These are phyloP conservation scores for Kandelia obovata DNA, from an alignment of 345 rosid genomes.

Conservation along the genomic window DNA sequence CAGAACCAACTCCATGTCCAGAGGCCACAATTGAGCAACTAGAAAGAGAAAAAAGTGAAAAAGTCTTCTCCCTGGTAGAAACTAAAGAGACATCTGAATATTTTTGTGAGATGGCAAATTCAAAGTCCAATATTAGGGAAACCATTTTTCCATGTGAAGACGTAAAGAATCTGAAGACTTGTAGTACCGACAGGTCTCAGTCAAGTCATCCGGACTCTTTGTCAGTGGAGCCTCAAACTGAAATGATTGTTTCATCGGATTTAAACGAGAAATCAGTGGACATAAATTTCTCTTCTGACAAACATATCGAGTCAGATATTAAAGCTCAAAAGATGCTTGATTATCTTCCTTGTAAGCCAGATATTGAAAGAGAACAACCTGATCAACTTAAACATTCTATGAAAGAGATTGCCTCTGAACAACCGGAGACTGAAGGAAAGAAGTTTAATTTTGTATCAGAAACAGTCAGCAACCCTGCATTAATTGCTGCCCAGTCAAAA, in stretches of 20 bases:
- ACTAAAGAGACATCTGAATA: constrained; percentile 29
- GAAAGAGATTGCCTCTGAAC: constrained; percentile 55
- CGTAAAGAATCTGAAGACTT: constrained; percentile 39
- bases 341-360: constrained; percentile 31
- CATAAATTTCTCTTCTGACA: constrained; percentile 26
- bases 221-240: constrained; percentile 36
- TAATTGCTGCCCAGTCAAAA: constrained; percentile 67
- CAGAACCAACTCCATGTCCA: constrained; percentile 36
- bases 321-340: constrained; percentile 26
- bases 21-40: constrained; percentile 31
- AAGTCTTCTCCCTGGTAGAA: constrained; percentile 24
- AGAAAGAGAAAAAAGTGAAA: constrained; percentile 33
- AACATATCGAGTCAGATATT: constrained; percentile 25
- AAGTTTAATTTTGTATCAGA: constrained; percentile 39
- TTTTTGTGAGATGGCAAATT: constrained; percentile 29
- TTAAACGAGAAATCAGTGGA: constrained; percentile 37
- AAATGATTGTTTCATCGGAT: constrained; percentile 32
- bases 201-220: constrained; percentile 21
- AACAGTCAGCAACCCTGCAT: constrained; percentile 62
- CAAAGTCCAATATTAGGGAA: constrained; percentile 26
- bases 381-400: constrained; percentile 38
- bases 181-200: constrained; percentile 32
- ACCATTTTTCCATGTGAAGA: constrained; percentile 26
- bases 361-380: constrained; percentile 48
- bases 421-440: constrained; percentile 44